Conservation (phyloP, 2,329 filamentous ascomycete species). For the Neofusicoccum sp. region DNA sequence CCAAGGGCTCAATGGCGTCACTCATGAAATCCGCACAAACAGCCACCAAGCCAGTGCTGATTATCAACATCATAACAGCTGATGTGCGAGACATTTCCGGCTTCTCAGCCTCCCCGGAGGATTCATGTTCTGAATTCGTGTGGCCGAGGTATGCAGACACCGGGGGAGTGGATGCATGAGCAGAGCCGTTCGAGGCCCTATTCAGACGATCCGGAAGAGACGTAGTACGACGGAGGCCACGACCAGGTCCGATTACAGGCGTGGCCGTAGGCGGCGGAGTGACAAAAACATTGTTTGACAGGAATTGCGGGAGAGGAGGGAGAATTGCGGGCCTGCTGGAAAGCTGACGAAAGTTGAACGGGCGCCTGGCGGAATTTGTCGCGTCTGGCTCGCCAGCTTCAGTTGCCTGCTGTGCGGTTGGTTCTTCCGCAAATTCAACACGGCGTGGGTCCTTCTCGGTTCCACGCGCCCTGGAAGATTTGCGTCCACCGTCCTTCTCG, state of each 20-base stretch:
- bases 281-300: conserved; percentile 69
- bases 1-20: conserved; percentile 67
- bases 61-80: conserved; percentile 54
- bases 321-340: conserved; percentile 43
- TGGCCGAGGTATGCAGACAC: not conserved
- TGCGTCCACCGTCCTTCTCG: not conserved
- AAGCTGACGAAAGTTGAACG: conserved; percentile 56
- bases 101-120: conserved; percentile 30
- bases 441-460: conserved; percentile 31
- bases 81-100: conserved; percentile 57
- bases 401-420: not conserved
- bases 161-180: not conserved
- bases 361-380: conserved; percentile 36
- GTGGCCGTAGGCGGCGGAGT: conserved; percentile 30
- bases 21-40: conserved; percentile 71
- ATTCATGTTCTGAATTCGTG: not conserved
- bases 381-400: conserved; percentile 32
- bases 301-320: conserved; percentile 52
- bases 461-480: not conserved
- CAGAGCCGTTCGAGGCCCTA: conserved; percentile 20
- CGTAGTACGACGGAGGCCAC: conserved; percentile 34
- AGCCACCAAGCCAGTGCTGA: conserved; percentile 59
- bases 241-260: conserved; percentile 31
- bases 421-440: conserved; percentile 56
- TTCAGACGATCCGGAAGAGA: conserved; percentile 39